Evolutionary conservation across 805 yeast genomes (phyloP), one percentile per base, ranked within the genome.

Genomic region (Candida mattraensis): DNA sequence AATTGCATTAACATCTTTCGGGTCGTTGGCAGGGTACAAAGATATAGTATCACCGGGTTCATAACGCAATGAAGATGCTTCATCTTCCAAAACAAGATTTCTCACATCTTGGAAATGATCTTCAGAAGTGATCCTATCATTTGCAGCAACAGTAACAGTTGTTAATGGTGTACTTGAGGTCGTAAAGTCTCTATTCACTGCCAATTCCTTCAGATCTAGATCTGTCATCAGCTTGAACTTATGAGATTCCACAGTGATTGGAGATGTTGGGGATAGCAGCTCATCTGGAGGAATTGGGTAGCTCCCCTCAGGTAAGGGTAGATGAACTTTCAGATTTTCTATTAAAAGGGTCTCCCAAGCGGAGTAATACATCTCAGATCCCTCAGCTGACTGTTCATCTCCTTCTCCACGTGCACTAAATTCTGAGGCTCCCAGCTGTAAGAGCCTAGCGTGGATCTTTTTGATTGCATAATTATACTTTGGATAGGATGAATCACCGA

Each of bases 81-180:
- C 39, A 12, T 63, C 58, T 18, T 63, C 58, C 12, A 87, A 63
- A 0, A 56, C 53, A 10, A 88, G 58, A 35, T 74, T 77, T 24
- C 96, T 69, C 2, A 91, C 95, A 56, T 93, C 98, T 59, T 93
- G 98, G 62, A 87, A 87, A 63, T 93, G 98, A 33, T 76, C 80
- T 0, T 47, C 42, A 0, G 74, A 58, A 0, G 98, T 91, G 11
- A 93, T 63, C 39, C 96, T 62, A 1, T 60, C 44, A 51, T 87
- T 87, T 2, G 43, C 28, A 0, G 44, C 37, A 5, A 89, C 68
- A 7, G 46, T 61, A 0, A 84, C 95, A 5, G 35, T 54, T 40
- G 14, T 48, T 29, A 49, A 26, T 27, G 33, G 20, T 16, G 30
- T 15, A 9, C 27, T 19, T 10, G 30, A 17, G 10, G 18, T 27